Evolutionary conservation across 805 yeast species (phyloP).

Genomic region (Pichia gijzeniarum): DNA sequence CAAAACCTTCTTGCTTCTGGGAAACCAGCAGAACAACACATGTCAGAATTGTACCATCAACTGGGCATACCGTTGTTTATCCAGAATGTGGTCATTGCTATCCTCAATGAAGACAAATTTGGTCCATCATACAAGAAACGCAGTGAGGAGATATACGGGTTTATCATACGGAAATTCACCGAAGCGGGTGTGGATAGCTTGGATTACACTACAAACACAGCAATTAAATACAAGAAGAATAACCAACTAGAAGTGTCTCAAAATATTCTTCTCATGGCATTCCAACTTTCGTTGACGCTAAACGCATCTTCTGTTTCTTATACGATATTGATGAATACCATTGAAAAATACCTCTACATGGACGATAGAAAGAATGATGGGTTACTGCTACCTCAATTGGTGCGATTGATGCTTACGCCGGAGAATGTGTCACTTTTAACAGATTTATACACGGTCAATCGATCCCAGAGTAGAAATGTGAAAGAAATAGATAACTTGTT

Average conservation of each 20-base stretch:
- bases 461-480: conserved; percentile 5
- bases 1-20: neutral
- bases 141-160: neutral
- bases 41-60: neutral
- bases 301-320: neutral
- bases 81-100: conserved; percentile 2
- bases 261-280: neutral
- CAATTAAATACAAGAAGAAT: neutral
- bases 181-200: neutral
- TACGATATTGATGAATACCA: neutral
- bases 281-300: neutral
- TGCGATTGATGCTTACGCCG: neutral
- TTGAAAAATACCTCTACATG: neutral
- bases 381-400: too few species aligned
- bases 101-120: neutral
- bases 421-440: conserved; percentile 6
- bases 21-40: neutral
- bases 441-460: conserved; percentile 12
- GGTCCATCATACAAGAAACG: neutral
- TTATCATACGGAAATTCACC: neutral
- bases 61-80: conserved; percentile 1
- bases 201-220: neutral
- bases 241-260: neutral
- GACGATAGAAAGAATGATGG: neutral
- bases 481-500: conserved; percentile 10